These are phyloP conservation scores for Ceriops zippeliana DNA, from an alignment of 345 rosid genomes.

Conservation along the genomic window DNA sequence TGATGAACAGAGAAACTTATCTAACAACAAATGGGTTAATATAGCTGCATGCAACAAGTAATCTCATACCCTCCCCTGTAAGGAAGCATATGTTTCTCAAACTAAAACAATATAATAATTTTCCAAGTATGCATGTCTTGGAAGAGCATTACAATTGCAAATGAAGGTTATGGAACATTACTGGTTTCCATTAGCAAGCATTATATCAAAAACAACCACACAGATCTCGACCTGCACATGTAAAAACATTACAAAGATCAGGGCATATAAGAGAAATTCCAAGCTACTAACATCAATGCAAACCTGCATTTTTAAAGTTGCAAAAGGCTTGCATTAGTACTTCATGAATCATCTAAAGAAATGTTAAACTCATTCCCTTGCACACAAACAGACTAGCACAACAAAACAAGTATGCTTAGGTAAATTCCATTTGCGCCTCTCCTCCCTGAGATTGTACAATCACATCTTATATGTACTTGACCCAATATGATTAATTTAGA, in stretches of 20 bases:
- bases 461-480: not conserved
- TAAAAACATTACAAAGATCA: constrained; percentile 12
- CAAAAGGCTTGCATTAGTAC: not conserved
- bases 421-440: not conserved
- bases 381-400: not conserved
- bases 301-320: not conserved
- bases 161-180: constrained; percentile 41
- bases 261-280: not conserved
- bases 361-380: not conserved
- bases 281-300: too few relatives aligned
- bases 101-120: not conserved
- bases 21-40: not conserved
- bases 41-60: constrained; percentile 2
- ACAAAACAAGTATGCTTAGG: not conserved
- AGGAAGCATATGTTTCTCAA: not conserved
- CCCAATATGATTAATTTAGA: not conserved
- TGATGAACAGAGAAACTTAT: too few relatives aligned
- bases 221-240: constrained; percentile 77
- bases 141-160: constrained; percentile 10
- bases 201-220: constrained; percentile 74
- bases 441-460: not conserved
- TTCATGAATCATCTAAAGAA: not conserved
- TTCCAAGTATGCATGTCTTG: not conserved
- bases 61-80: not conserved
- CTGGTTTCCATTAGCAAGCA: constrained; percentile 85